A percentile compares a stretch with the other conserved stretches of the same genome.
Conservation (phyloP, 139 green algal species). For the Deuterostichococcus epilithicus region DNA sequence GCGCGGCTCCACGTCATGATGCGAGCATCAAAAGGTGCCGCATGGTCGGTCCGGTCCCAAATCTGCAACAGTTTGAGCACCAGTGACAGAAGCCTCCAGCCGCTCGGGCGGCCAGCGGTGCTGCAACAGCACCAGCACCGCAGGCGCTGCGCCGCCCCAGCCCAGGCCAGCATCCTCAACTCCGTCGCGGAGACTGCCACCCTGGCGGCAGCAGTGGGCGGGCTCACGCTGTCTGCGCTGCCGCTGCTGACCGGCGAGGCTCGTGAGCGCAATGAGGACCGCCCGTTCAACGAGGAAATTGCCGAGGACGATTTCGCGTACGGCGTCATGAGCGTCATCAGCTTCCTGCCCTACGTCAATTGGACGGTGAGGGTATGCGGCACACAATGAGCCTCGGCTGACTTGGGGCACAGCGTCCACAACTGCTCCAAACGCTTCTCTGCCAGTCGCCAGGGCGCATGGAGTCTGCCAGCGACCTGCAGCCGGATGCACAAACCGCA, state of each 20-base stretch:
- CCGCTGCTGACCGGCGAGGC: slow-evolving; percentile 26
- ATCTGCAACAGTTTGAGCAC: too few species aligned
- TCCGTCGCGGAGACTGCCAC: not conserved
- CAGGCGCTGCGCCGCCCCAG: not conserved
- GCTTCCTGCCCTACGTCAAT: slow-evolving; percentile 60
- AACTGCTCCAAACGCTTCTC: not conserved
- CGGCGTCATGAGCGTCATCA: slow-evolving; percentile 57
- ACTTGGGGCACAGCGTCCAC: not conserved
- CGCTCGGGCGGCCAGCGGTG: too few species aligned
- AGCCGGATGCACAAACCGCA: not conserved
- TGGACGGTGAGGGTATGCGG: slow-evolving; percentile 35
- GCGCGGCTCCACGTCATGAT: too few species aligned
- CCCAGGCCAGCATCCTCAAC: not conserved
- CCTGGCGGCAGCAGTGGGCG: slow-evolving; percentile 7
- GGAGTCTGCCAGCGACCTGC: not conserved
- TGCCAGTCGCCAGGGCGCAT: not conserved
- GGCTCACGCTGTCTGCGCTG: not conserved
- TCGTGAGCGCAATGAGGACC: slow-evolving; percentile 24
- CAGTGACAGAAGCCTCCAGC: too few species aligned
- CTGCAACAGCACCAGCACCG: too few species aligned
- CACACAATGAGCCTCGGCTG: not conserved
- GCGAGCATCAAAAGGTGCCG: too few species aligned
- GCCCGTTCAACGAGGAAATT: slow-evolving; percentile 2
- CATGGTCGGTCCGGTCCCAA: too few species aligned
- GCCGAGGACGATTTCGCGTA: slow-evolving; percentile 38